Evolutionary conservation across 176 grass and related monocot species (phyloP).

Genomic region (Echinochloa phyllopogon): DNA sequence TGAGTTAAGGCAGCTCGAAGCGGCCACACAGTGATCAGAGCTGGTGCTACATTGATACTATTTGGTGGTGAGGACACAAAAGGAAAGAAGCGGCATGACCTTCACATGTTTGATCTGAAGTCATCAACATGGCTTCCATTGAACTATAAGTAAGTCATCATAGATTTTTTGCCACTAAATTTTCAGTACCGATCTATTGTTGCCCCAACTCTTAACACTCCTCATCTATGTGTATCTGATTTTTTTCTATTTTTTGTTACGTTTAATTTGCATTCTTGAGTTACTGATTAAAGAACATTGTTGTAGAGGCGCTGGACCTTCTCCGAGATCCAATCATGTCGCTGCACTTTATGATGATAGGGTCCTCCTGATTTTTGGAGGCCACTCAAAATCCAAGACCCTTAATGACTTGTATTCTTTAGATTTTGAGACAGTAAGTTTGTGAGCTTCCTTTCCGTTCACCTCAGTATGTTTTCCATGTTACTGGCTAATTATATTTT

Average conservation of each 20-base stretch:
- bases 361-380: constrained; percentile 85
- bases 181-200: constrained; percentile 16
- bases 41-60: constrained; percentile 81
- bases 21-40: constrained; percentile 82
- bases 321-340: constrained; percentile 89
- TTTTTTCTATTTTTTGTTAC: not conserved
- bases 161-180: not conserved
- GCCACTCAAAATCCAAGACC: constrained; percentile 92
- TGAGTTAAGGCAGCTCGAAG: constrained; percentile 76
- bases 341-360: constrained; percentile 84
- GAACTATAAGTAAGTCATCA: constrained; percentile 81
- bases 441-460: constrained; percentile 31
- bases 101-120: constrained; percentile 96
- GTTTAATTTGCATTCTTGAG: constrained; percentile 10
- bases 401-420: constrained; percentile 92
- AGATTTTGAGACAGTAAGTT: constrained; percentile 96
- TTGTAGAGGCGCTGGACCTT: constrained; percentile 86
- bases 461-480: not conserved
- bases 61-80: constrained; percentile 92
- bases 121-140: constrained; percentile 97
- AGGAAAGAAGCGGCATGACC: constrained; percentile 93
- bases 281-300: constrained; percentile 35
- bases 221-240: not conserved
- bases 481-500: constrained; percentile 10
- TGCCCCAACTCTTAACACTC: constrained; percentile 20